Evolutionary conservation across 169 alveolate genomes (phyloP).

Genomic region (Plasmodium gallinaceum): DNA sequence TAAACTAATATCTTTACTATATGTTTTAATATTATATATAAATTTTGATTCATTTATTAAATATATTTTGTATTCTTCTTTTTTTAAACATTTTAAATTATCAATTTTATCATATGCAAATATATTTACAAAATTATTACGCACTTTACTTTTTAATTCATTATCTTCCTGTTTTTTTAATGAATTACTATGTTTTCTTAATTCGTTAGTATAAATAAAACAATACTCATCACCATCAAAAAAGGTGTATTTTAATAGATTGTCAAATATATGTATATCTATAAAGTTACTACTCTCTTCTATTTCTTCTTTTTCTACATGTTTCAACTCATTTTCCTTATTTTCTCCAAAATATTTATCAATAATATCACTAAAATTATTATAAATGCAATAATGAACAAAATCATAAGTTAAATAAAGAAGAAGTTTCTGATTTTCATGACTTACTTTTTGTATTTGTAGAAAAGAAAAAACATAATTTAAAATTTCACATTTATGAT

Average conservation of each 20-base stretch:
- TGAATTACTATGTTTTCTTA: background rate
- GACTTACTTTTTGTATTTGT: constrained; percentile 74
- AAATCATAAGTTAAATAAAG: constrained; percentile 44
- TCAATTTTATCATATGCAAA: constrained; percentile 43
- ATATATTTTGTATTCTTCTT: constrained; percentile 45
- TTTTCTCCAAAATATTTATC: constrained; percentile 33
- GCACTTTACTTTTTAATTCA: background rate
- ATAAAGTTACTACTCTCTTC: background rate
- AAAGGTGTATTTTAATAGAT: constrained; percentile 57
- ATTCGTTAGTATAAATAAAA: constrained; percentile 22
- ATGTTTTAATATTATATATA: background rate
- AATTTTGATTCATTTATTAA: constrained; percentile 13
- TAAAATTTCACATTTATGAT: constrained; percentile 67
- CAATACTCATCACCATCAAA: constrained; percentile 76
- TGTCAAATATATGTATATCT: constrained; percentile 61
- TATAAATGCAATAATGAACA: constrained; percentile 43
- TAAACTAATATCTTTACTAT: background rate
- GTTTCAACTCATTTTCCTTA: constrained; percentile 1
- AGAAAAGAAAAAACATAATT: constrained; percentile 71
- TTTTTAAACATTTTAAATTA: constrained; percentile 26
- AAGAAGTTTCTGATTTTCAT: constrained; percentile 52
- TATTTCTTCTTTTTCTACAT: background rate
- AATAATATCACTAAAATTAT: constrained; percentile 35
- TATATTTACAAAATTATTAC: constrained; percentile 5
- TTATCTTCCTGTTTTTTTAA: background rate